Evolutionary conservation across 345 rosid genomes (phyloP).

Genomic region (Reutealis trisperma): DNA sequence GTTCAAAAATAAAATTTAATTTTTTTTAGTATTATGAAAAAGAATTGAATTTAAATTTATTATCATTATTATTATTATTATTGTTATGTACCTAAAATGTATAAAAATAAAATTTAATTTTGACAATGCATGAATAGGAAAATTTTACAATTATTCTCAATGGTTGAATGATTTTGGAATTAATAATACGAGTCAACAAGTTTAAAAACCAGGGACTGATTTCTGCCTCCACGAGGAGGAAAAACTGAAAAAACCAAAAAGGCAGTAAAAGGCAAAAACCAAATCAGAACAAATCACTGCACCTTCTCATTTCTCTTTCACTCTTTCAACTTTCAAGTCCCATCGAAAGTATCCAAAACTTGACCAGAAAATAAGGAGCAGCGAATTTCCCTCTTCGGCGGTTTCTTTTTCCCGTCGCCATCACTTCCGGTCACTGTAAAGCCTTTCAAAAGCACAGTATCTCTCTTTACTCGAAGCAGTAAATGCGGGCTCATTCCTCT

Average conservation of each 20-base stretch:
- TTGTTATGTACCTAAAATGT: too few species aligned
- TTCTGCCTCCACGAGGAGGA: background rate
- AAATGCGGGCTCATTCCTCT: conserved; percentile 15
- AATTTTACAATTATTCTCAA: too few species aligned
- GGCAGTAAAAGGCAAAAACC: background rate
- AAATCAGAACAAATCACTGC: background rate
- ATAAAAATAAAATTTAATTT: too few species aligned
- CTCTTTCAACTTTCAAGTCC: background rate
- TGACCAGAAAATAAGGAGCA: conserved; percentile 10
- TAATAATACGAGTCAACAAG: too few species aligned
- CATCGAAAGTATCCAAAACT: conserved; percentile 27
- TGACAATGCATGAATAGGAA: too few species aligned
- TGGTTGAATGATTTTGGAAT: too few species aligned
- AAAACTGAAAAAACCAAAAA: background rate
- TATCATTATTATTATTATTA: too few species aligned
- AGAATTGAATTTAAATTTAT: too few species aligned
- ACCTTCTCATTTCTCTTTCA: background rate
- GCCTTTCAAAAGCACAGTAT: background rate
- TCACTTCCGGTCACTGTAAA: background rate
- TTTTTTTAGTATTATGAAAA: too few species aligned
- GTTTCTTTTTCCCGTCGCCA: background rate
- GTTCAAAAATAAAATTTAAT: too few species aligned
- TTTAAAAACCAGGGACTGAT: too few species aligned
- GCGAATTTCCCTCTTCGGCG: background rate
- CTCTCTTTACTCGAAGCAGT: background rate